Evolutionary conservation across 2,329 filamentous ascomycete species (phyloP), one percentile per base, ranked within the genome.

Genomic region (Chaetomiaceae sp.): DNA sequence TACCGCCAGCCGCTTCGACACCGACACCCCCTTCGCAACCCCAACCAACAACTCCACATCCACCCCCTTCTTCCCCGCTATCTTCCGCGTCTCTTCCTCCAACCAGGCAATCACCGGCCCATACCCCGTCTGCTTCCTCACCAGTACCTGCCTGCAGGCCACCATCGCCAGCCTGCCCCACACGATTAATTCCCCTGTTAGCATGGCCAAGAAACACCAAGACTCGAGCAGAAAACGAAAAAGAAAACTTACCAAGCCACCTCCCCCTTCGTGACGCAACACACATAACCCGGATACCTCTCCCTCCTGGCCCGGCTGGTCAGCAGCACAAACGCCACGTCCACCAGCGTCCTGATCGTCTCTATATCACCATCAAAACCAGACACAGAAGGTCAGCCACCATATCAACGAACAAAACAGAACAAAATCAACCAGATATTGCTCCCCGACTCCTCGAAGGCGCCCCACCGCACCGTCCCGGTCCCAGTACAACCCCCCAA

Each of bases 71-170:
- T 48, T 30, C 0, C 14, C 21, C 1, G 61, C 63, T 34, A 77
- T 63, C 44, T 66, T 70, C 31, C 61, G 61, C 14, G 71, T 68
- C 59, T 81, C 72, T 13, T 55, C 63, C 6, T 76, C 73, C 53
- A 96, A 68, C 89, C 89, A 96, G 27, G 64, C 66, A 51, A 96
- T 67, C 13, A 91, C 76, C 25, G 69, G 68, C 5, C 62, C 63
- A 66, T 89, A 88, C 48, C 75, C 78, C 30, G 85, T 84, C 73
- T 95, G 90, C 65, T 86, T 89, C 59, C 75, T 77, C 42, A 68
- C 65, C 60, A 96, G 73, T 23, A 93, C 83, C 45, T 74, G 70
- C 40, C 73, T 66, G 61, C 95, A 95, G 5, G 89, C 89, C 23
- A 74, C 73, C 45, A 83, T 81, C 0, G 83, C 85, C 53, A 92